Base-by-base conservation (phyloP, 2,329 filamentous ascomycete genomes). In the Trichophyton schoenleinii region DNA sequence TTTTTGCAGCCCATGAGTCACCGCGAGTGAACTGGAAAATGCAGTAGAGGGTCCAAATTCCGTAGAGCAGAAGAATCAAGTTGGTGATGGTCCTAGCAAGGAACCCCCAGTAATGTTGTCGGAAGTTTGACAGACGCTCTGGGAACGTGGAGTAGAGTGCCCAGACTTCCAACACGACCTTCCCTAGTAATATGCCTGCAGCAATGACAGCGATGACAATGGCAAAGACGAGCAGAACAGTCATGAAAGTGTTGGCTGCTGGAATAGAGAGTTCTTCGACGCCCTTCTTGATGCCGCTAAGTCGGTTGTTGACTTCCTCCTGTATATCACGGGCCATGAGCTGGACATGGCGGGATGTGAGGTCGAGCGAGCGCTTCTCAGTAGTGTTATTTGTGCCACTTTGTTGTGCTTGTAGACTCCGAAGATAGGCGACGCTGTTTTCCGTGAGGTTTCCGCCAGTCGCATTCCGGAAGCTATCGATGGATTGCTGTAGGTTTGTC, bases 101-200 rank as follows among this genome's bases (percentile, higher is more conserved):
- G 61, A 91, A 85, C 66, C 89, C 88, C 94, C 94, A 97, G 79
- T 97, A 97, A 73, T 95, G 89, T 77, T 95, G 88, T 66, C 94
- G 88, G 82, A 97, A 97, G 53, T 87, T 86, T 15, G 84, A 79
- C 62, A 97, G 81, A 41, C 83, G 81, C 70, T 89, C 81, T 11
- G 94, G 91, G 70, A 97, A 95, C 63, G 79, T 89, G 65, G 88
- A 91, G 66, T 89, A 92, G n/a, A 96, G 79, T 15, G 91, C 87
- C 90, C 92, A 96, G 44, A 84, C 79, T 75, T 97, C 94, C 58
- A 99, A 83, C 59, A 96, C 84, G 62, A 95, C 85, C 78, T 97
- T 99, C 75, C 95, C 82, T 3, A 97, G 81, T 31, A 97, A 80
- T 66, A 97, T 91, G 28, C 88, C 85, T 25, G 96, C 88, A 49